Conservation (phyloP, 2,329 filamentous ascomycete genomes). For the Diaporthe helianthi region DNA sequence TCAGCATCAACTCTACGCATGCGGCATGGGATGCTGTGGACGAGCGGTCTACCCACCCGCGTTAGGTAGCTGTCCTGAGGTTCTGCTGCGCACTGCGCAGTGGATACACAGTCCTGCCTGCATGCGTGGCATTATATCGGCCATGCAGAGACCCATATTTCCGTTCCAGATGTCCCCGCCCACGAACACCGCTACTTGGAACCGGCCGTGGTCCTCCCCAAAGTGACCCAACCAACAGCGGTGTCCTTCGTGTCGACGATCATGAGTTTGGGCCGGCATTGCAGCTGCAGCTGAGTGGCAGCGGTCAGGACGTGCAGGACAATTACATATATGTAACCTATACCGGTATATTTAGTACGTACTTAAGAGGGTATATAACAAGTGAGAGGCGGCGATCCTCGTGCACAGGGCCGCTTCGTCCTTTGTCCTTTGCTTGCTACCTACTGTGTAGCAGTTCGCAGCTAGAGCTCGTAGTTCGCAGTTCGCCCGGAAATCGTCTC, state of each 20-base stretch:
- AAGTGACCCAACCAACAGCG: conserved; percentile 13
- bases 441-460: no score
- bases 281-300: conserved; percentile 24
- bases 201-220: background rate
- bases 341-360: no score
- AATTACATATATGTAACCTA: no score
- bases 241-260: conserved; percentile 15
- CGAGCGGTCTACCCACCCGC: background rate
- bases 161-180: conserved; percentile 14
- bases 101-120: conserved; percentile 10
- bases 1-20: background rate
- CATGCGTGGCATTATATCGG: conserved; percentile 26
- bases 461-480: no score
- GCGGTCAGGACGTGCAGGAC: conserved; percentile 1
- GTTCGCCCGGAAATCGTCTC: background rate
- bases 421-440: background rate
- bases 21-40: no score
- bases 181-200: conserved; percentile 25
- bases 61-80: background rate
- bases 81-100: conserved; percentile 9
- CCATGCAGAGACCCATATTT: conserved; percentile 21
- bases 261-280: conserved; percentile 6
- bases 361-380: no score
- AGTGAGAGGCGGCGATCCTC: background rate
- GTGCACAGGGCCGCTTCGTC: background rate